These are phyloP conservation scores for Mangifera indica DNA, from an alignment of 345 rosid species.

Conservation along the genomic window DNA sequence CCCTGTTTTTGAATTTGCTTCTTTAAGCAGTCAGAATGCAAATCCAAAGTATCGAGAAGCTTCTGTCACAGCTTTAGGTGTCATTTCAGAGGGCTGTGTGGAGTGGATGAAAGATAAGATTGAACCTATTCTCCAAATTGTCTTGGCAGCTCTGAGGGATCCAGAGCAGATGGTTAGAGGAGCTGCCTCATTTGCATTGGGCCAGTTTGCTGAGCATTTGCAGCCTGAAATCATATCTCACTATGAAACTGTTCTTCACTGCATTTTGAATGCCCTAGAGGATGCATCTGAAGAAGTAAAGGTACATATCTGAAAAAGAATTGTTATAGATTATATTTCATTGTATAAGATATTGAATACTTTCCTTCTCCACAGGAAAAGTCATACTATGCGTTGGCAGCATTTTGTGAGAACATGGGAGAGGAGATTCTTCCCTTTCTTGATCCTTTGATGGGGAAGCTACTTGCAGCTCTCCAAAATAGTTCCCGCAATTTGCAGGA, in stretches of 20 bases:
- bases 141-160: slow-evolving; percentile 82
- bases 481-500: slow-evolving; percentile 94
- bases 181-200: slow-evolving; percentile 96
- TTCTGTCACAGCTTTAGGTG: slow-evolving; percentile 88
- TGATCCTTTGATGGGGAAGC: slow-evolving; percentile 88
- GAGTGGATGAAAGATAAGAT: slow-evolving; percentile 81
- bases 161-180: slow-evolving; percentile 97
- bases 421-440: slow-evolving; percentile 89
- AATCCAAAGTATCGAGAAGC: slow-evolving; percentile 93
- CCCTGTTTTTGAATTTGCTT: slow-evolving; percentile 83
- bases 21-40: slow-evolving; percentile 62
- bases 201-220: slow-evolving; percentile 96
- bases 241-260: slow-evolving; percentile 83
- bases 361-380: slow-evolving; percentile 60
- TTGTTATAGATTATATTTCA: not conserved
- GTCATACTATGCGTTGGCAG: slow-evolving; percentile 97
- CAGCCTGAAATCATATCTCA: slow-evolving; percentile 94
- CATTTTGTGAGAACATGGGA: slow-evolving; percentile 99
- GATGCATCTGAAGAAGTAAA: slow-evolving; percentile 95
- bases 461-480: slow-evolving; percentile 73
- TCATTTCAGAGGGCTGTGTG: slow-evolving; percentile 91
- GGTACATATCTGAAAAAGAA: slow-evolving; percentile 42
- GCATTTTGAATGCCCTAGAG: slow-evolving; percentile 87
- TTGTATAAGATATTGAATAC: not conserved
- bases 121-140: slow-evolving; percentile 80